Percentiles rank a stretch among this genome's conserved stretches.
These are phyloP conservation scores for Symbiotaphrina buchneri DNA, from an alignment of 495 filamentous ascomycete genomes.

Conservation along the genomic window DNA sequence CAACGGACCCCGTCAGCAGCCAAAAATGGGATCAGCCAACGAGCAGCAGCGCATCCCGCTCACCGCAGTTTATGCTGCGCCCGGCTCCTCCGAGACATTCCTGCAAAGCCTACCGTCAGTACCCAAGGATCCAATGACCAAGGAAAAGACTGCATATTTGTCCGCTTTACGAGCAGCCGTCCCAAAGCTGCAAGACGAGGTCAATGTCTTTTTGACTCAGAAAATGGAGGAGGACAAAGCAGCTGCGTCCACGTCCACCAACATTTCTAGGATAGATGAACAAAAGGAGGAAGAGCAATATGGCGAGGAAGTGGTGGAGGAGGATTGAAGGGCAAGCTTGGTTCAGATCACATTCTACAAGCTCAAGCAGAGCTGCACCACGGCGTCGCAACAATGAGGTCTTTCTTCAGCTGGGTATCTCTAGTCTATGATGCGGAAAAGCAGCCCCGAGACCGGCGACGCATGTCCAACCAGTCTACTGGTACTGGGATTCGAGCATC, in stretches of 20 bases:
- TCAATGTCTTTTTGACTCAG: constrained; percentile 67
- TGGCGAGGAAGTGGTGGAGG: constrained; percentile 47
- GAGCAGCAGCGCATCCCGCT: background rate
- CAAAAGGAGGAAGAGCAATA: constrained; percentile 68
- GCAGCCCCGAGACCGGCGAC: too few relatives aligned
- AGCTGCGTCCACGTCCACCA: constrained; percentile 12
- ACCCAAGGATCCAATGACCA: too few relatives aligned
- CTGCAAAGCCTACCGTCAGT: background rate
- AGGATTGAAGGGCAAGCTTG: too few relatives aligned
- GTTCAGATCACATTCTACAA: constrained; percentile 3
- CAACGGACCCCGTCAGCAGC: too few relatives aligned
- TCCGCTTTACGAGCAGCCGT: constrained; percentile 35
- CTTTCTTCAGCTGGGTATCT: too few relatives aligned
- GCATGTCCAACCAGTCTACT: too few relatives aligned
- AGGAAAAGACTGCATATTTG: constrained; percentile 44
- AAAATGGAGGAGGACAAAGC: constrained; percentile 81
- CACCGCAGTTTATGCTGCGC: background rate
- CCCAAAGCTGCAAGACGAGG: constrained; percentile 36
- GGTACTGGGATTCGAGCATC: too few relatives aligned
- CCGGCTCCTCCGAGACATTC: too few relatives aligned
- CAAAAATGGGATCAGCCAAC: too few relatives aligned
- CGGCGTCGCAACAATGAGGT: too few relatives aligned
- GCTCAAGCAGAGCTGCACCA: too few relatives aligned
- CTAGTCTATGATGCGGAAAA: too few relatives aligned
- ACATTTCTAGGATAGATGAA: constrained; percentile 28